phyloP scores from a whole-genome alignment of 2,329 filamentous ascomycete genomes.

The Colletotrichum nymphaeae region DNA sequence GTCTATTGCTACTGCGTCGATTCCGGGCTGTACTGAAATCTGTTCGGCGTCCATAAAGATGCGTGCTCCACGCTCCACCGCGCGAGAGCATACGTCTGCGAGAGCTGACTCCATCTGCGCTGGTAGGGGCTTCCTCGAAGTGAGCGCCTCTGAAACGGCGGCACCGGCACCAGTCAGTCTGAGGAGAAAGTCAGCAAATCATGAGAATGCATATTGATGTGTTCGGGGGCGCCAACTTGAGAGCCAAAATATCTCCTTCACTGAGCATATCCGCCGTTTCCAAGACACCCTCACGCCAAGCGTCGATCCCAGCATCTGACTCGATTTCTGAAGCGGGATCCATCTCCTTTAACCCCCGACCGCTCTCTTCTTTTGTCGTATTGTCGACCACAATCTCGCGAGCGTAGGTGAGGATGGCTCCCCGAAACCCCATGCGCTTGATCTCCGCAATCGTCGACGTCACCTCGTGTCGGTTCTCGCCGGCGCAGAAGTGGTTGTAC shows the following conservation, averaged over 20 bases:
- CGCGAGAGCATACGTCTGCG: conserved; percentile 78
- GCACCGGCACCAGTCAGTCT: conserved; percentile 86
- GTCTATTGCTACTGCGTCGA: conserved; percentile 81
- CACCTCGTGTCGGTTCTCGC: conserved; percentile 78
- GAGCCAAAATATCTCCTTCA: conserved; percentile 71
- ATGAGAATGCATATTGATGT: too few species aligned
- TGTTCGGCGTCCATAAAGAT: conserved; percentile 91
- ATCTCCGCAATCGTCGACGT: conserved; percentile 71
- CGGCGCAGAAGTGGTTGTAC: conserved; percentile 92
- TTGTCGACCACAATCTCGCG: conserved; percentile 80
- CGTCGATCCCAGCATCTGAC: conserved; percentile 67
- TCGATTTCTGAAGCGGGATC: conserved; percentile 58
- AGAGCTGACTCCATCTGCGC: conserved; percentile 77
- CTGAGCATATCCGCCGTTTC: conserved; percentile 79
- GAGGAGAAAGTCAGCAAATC: background rate
- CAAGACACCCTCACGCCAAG: conserved; percentile 80
- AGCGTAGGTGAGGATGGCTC: conserved; percentile 88
- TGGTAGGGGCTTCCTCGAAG: conserved; percentile 70
- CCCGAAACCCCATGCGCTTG: conserved; percentile 81
- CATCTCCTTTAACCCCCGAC: conserved; percentile 53
- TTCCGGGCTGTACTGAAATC: conserved; percentile 79
- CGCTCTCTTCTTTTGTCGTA: conserved; percentile 57
- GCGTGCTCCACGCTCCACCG: conserved; percentile 74
- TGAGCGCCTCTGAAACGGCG: conserved; percentile 75
- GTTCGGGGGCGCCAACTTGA: conserved; percentile 59